phyloP scores from a whole-genome alignment of 495 filamentous ascomycete genomes.

The Annulohypoxylon nitens region DNA sequence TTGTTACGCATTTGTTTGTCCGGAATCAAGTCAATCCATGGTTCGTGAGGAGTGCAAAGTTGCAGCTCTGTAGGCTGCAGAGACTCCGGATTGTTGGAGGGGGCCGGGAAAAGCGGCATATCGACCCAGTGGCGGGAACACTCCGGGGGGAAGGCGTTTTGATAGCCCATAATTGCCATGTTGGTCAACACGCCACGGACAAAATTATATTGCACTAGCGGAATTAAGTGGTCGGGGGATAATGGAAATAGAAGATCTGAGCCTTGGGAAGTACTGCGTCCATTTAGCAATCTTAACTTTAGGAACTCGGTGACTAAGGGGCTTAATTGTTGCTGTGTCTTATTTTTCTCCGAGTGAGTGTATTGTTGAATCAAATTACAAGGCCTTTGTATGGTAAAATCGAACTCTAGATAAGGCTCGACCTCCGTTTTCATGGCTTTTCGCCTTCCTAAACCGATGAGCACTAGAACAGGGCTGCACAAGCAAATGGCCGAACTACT shows the following conservation, averaged over 20 bases:
- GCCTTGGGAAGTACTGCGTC: background rate
- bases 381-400: background rate
- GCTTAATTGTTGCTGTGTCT: background rate
- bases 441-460: slow-evolving; percentile 32
- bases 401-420: background rate
- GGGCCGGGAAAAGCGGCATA: slow-evolving; percentile 38
- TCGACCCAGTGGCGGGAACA: slow-evolving; percentile 30
- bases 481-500: slow-evolving; percentile 7
- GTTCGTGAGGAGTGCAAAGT: slow-evolving; percentile 57
- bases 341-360: background rate
- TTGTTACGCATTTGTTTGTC: slow-evolving; percentile 65
- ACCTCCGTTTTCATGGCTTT: slow-evolving; percentile 13
- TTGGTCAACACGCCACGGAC: slow-evolving; percentile 52
- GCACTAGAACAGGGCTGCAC: slow-evolving; percentile 4
- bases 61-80: slow-evolving; percentile 65
- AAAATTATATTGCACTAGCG: slow-evolving; percentile 55
- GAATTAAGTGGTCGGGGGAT: slow-evolving; percentile 52
- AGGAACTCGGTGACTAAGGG: slow-evolving; percentile 1
- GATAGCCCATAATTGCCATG: slow-evolving; percentile 41
- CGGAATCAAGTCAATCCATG: slow-evolving; percentile 69
- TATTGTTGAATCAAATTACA: background rate
- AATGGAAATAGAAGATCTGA: slow-evolving; percentile 44
- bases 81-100: slow-evolving; percentile 51
- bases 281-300: background rate
- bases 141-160: slow-evolving; percentile 33